These are phyloP conservation scores for Tricholoma flavovirens DNA, from an alignment of 768 basidiomycete genomes.

Conservation along the genomic window DNA sequence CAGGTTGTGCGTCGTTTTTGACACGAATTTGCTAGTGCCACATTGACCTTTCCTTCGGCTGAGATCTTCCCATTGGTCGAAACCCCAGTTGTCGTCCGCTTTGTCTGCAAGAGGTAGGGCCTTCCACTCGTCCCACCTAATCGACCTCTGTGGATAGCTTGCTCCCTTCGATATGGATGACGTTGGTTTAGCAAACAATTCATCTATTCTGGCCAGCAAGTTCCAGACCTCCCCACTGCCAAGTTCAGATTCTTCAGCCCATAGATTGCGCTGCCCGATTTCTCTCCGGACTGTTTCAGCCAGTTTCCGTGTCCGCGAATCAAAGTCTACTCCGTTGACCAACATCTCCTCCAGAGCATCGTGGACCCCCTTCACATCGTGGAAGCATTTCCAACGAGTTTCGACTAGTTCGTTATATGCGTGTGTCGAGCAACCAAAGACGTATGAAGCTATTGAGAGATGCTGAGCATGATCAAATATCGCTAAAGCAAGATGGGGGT, in stretches of 20 bases:
- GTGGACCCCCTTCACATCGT: slow-evolving; percentile 73
- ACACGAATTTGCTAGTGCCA: not conserved
- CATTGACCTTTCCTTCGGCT: not conserved
- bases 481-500: slow-evolving; percentile 77
- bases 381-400: slow-evolving; percentile 80
- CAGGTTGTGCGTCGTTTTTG: not conserved
- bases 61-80: slow-evolving; percentile 40
- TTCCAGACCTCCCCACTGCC: slow-evolving; percentile 47
- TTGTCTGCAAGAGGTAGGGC: slow-evolving; percentile 20
- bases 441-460: slow-evolving; percentile 74
- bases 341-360: slow-evolving; percentile 77
- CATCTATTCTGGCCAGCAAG: slow-evolving; percentile 49
- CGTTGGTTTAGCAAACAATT: slow-evolving; percentile 16
- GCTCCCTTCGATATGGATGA: not conserved
- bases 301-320: slow-evolving; percentile 54
- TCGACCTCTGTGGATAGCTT: slow-evolving; percentile 3
- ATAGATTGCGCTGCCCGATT: slow-evolving; percentile 48
- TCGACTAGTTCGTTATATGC: slow-evolving; percentile 86
- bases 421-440: slow-evolving; percentile 82
- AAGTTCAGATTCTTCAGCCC: slow-evolving; percentile 42
- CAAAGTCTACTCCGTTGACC: slow-evolving; percentile 66
- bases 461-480: slow-evolving; percentile 78
- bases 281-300: slow-evolving; percentile 62
- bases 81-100: slow-evolving; percentile 39
- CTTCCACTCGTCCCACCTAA: slow-evolving; percentile 48